Conservation (phyloP, 768 basidiomycete genomes). For the Plicaturopsis crispa region DNA sequence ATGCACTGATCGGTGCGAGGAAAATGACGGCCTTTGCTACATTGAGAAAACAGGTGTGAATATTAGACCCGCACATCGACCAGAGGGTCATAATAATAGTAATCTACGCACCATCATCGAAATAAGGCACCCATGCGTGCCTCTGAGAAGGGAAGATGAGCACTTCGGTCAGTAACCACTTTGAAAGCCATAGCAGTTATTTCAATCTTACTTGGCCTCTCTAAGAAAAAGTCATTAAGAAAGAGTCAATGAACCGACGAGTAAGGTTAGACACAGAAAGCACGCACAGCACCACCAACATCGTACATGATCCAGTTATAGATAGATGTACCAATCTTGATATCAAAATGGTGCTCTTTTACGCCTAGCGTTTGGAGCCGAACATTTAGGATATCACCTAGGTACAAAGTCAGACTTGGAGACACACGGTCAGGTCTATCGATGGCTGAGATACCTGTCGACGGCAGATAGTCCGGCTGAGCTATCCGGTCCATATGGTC, state of each 20-base stretch:
- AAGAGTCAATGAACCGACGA: no score
- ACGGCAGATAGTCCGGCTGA: slow-evolving; percentile 62
- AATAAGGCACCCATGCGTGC: slow-evolving; percentile 79
- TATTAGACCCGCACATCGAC: no score
- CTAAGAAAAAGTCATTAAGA: no score
- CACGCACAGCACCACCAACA: slow-evolving; percentile 73
- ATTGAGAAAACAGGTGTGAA: slow-evolving; percentile 5
- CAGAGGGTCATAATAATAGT: no score
- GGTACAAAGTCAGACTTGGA: slow-evolving; percentile 3
- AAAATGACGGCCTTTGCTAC: slow-evolving; percentile 81
- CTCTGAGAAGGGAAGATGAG: slow-evolving; percentile 33
- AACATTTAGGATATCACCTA: slow-evolving; percentile 74
- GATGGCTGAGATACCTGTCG: slow-evolving; percentile 39
- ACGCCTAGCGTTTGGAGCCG: slow-evolving; percentile 78
- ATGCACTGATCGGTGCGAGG: slow-evolving; percentile 79
- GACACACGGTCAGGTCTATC: slow-evolving; percentile 1
- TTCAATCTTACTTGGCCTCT: no score
- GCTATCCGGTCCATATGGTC: slow-evolving; percentile 57
- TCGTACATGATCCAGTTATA: slow-evolving; percentile 80
- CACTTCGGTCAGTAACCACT: no score
- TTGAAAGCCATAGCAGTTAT: no score
- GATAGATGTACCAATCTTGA: slow-evolving; percentile 50
- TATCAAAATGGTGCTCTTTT: slow-evolving; percentile 67
- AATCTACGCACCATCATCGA: slow-evolving; percentile 79
- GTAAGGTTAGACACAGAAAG: no score